phyloP scores from a whole-genome alignment of 768 basidiomycete species.

The Pholiota conissans region DNA sequence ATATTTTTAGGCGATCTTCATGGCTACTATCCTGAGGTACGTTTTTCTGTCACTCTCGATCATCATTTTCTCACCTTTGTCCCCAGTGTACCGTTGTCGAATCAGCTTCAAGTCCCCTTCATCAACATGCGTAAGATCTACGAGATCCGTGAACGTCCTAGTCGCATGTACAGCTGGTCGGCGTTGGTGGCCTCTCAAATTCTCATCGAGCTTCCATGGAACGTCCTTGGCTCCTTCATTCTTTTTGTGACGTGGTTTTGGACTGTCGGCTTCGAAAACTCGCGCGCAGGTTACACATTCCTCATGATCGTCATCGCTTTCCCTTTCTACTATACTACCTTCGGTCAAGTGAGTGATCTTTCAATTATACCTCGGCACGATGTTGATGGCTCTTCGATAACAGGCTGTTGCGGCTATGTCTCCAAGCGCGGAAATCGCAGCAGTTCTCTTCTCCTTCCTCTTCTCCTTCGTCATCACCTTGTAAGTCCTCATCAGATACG shows the following conservation, averaged over 20 bases:
- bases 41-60: background rate
- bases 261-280: constrained; percentile 59
- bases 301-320: constrained; percentile 46
- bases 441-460: constrained; percentile 49
- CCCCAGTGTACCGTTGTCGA: constrained; percentile 50
- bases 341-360: constrained; percentile 26
- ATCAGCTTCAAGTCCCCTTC: constrained; percentile 65
- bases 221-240: constrained; percentile 54
- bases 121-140: constrained; percentile 60
- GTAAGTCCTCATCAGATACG: constrained; percentile 26
- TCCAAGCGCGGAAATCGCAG: constrained; percentile 55
- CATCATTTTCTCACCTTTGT: background rate
- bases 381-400: constrained; percentile 17
- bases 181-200: constrained; percentile 56
- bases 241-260: constrained; percentile 72
- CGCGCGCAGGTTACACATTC: constrained; percentile 60
- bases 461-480: constrained; percentile 62
- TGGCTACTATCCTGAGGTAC: constrained; percentile 43
- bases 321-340: constrained; percentile 21
- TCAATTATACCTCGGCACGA: background rate
- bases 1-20: constrained; percentile 47
- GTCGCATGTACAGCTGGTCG: constrained; percentile 66
- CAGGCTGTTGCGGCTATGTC: constrained; percentile 59
- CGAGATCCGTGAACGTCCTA: constrained; percentile 67
- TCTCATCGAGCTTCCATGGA: constrained; percentile 61